phyloP scores from a whole-genome alignment of 768 basidiomycete genomes.

The Clathrus columnatus region DNA sequence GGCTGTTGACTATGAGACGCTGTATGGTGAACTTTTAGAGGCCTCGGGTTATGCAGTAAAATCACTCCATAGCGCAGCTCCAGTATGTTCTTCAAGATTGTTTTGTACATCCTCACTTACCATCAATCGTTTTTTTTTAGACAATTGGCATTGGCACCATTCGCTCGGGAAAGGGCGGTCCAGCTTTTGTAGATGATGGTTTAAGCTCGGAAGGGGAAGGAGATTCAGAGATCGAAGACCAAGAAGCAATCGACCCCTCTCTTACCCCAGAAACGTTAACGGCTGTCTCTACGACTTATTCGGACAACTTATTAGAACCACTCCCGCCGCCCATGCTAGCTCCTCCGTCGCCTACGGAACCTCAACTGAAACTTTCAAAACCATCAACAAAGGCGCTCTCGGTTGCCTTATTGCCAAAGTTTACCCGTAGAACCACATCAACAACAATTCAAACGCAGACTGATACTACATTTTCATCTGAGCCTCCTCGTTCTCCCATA shows the following conservation, averaged over 20 bases:
- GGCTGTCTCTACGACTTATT: neutral
- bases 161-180: conserved; percentile 48
- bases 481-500: conserved; percentile 6
- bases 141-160: conserved; percentile 83
- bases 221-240: conserved; percentile 28
- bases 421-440: conserved; percentile 1
- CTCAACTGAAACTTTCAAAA: neutral
- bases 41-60: conserved; percentile 42
- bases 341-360: neutral
- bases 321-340: conserved; percentile 19
- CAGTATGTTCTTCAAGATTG: conserved; percentile 38
- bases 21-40: conserved; percentile 56
- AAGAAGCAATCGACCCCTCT: conserved; percentile 1
- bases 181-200: conserved; percentile 67
- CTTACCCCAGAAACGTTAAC: neutral
- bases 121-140: conserved; percentile 29
- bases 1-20: conserved; percentile 42
- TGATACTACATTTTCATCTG: conserved; percentile 14
- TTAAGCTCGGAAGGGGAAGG: conserved; percentile 46
- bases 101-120: conserved; percentile 1
- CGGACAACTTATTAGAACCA: neutral
- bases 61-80: conserved; percentile 66
- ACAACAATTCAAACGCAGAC: conserved; percentile 16
- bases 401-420: conserved; percentile 3
- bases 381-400: neutral